Base-by-base conservation (phyloP, 129 eudicot genomes). In the carrot (Daucus carota) region DNA sequence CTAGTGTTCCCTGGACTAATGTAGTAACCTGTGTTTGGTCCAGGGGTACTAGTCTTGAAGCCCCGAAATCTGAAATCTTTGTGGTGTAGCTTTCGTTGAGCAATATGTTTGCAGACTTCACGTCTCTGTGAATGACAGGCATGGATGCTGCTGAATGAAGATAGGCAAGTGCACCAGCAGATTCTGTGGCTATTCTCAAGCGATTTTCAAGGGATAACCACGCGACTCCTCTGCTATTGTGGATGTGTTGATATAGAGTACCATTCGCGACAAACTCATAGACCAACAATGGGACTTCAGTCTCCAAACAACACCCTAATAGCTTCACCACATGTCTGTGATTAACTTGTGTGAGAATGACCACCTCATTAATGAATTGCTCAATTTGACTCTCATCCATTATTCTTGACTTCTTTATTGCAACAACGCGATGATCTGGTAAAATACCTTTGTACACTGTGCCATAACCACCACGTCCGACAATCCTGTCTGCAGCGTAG, bases 301-400 rank as follows among this genome's bases (percentile, higher is more conserved):
- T 54, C 62, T 54, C 62, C 26, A 54, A 54, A 54, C 62, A 54
- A n/a, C 62, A 54, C 62, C 62, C 62, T 54, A 54, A 54, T 28
- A 54, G 62, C 62, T 54, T 52, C 13, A 52, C 62, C 62, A 52
- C 62, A 10, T 54, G 62, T 54, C 62, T 54, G 62, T 54, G 29
- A n/a, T 54, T 54, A 22, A 54, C n/a, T 54, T 54, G 11, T 20
- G 62, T 22, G 29, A 54, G 62, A 54, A n/a, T 54, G 29, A 54
- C 14, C 13, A 54, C n/a, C 62, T 54, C 29, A 22, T 54, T 54
- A 54, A 8, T 54, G 29, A 54, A 54, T 3, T 22, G 62, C 62
- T 54, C 62, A 1, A n/a, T 24, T 24, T 54, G 62, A 24, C 62
- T 54, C 62, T 52, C 13, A 9, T 52, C 29, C 62, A 52, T 50